Base-by-base conservation (phyloP, 2,329 filamentous ascomycete genomes). In the Zymoseptoria brevis region DNA sequence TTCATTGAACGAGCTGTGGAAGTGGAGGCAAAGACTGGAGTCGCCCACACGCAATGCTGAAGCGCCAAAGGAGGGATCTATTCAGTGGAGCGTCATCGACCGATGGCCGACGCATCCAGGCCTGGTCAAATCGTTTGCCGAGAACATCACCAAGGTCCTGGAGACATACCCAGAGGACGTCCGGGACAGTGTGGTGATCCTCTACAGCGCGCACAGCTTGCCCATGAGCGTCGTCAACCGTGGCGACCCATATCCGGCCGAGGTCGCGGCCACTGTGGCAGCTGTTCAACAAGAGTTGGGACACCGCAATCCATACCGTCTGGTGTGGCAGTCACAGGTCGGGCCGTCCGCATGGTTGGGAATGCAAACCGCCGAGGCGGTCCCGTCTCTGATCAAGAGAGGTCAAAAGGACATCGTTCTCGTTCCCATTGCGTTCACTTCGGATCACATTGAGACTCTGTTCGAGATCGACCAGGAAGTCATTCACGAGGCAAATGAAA, bases 271-370 rank as follows among this genome's bases (percentile, higher is more conserved):
- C 8, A 99, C 94, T 0, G 94, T 97, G 8, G 87, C 96, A 71
- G 92, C 93, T 2, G 93, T 99, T n/a, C 96, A 96, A 88, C 84
- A 95, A 72, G 83, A 90, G 54, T 81, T 99, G 13, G 87, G 87
- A 30, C 91, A 94, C 75, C 87, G 85, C 62, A 94, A 99, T 76
- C 90, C 89, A 5, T 97, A 96, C 76, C 87, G 94, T 57, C 81
- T 99, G 19, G 94, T 92, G 70, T 99, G 94, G 94, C 94, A 99
- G 75, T 96, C 92, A 4, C 94, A 99, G 76, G 94, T 99, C 63
- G 94, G 95, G 7, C 94, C 95, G 0, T 90, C 87, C 26, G 89
- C 94, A 19, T 99, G 94, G 94, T 81, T 99, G 8, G 94, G 94
- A 21, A 92, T 94, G 9, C 94, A 99, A 75, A 99, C 94, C 0